A percentile compares a stretch with the other conserved stretches of the same genome.
These are phyloP conservation scores for Teunomyces pallodes DNA, from an alignment of 805 yeast genomes.

Conservation along the genomic window DNA sequence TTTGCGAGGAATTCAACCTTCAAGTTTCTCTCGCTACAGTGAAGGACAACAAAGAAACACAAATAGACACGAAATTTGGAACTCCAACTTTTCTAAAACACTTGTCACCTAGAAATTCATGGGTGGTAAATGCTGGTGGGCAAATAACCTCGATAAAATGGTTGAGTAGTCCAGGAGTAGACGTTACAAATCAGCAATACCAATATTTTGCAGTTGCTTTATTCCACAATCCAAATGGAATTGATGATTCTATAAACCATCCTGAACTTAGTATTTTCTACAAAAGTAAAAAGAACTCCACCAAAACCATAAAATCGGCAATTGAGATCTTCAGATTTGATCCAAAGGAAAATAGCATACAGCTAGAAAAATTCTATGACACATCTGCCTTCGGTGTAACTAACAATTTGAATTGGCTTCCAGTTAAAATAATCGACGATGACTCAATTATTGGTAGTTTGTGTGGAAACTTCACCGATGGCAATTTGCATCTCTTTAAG, in stretches of 20 bases:
- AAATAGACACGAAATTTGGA: background rate
- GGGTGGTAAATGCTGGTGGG: slow-evolving; percentile 50
- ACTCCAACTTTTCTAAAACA: slow-evolving; percentile 10
- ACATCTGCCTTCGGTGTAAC: slow-evolving; percentile 46
- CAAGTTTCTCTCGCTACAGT: background rate
- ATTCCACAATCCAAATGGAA: slow-evolving; percentile 30
- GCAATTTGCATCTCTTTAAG: slow-evolving; percentile 49
- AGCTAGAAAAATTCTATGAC: slow-evolving; percentile 25
- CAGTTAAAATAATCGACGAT: slow-evolving; percentile 27
- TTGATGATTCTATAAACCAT: slow-evolving; percentile 18
- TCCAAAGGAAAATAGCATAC: slow-evolving; percentile 21
- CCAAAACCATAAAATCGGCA: slow-evolving; percentile 27
- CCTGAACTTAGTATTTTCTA: slow-evolving; percentile 33
- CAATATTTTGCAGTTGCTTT: slow-evolving; percentile 53
- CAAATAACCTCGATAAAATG: slow-evolving; percentile 53
- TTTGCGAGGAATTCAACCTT: background rate
- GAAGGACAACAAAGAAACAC: background rate
- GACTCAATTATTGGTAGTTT: slow-evolving; percentile 37
- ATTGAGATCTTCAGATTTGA: slow-evolving; percentile 47
- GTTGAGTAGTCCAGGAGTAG: slow-evolving; percentile 32
- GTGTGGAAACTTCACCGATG: slow-evolving; percentile 58
- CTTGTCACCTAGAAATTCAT: slow-evolving; percentile 26
- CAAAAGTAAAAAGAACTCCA: slow-evolving; percentile 6
- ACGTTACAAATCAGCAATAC: background rate
- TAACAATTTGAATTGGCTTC: slow-evolving; percentile 39